These are phyloP conservation scores for Epicoccum sorghinum DNA, from an alignment of 2,329 filamentous ascomycete species.

Conservation along the genomic window DNA sequence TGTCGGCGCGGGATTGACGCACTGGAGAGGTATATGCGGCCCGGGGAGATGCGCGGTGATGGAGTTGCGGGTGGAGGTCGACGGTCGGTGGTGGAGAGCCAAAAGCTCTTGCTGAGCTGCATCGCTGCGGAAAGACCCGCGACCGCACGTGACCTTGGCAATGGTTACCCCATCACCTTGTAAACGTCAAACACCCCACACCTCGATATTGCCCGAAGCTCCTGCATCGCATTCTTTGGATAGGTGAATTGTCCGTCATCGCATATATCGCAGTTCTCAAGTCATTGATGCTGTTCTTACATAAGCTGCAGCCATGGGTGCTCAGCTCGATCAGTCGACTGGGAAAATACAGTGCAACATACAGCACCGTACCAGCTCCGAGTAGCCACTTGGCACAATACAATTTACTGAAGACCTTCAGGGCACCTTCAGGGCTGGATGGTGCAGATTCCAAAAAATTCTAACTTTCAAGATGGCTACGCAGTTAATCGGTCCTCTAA, in stretches of 20 bases:
- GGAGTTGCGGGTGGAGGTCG: constrained; percentile 36
- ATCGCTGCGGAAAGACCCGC: constrained; percentile 27
- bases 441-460: too few relatives aligned
- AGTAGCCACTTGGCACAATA: too few relatives aligned
- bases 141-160: constrained; percentile 33
- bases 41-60: constrained; percentile 45
- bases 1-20: constrained; percentile 33
- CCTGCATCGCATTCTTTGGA: not conserved
- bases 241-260: not conserved
- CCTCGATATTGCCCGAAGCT: not conserved
- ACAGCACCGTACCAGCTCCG: too few relatives aligned
- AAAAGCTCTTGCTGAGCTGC: constrained; percentile 38
- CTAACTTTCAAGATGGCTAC: too few relatives aligned
- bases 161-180: not conserved
- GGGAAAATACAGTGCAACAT: too few relatives aligned
- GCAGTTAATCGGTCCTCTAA: too few relatives aligned
- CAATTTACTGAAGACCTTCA: too few relatives aligned
- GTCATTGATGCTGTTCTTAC: too few relatives aligned
- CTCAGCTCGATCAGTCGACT: too few relatives aligned
- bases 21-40: constrained; percentile 36
- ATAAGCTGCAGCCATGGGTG: too few relatives aligned
- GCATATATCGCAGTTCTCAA: not conserved
- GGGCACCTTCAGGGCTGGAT: too few relatives aligned
- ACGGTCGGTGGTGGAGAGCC: constrained; percentile 36
- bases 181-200: not conserved